These are phyloP conservation scores for Spathaspora girioi DNA, from an alignment of 805 yeast species.

Conservation along the genomic window DNA sequence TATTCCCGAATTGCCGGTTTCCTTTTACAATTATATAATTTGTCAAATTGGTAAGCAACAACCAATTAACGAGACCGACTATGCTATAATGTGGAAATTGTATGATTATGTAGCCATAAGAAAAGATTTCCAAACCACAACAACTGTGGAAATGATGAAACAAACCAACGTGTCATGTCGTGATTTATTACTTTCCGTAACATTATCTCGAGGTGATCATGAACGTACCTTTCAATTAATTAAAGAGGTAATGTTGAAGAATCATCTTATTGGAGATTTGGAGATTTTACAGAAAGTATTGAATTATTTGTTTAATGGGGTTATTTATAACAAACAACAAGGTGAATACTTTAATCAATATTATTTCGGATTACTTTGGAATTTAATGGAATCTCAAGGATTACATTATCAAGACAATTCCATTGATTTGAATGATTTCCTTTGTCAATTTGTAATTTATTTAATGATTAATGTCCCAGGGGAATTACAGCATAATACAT, in stretches of 20 bases:
- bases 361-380: conserved; percentile 30
- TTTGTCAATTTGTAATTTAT: conserved; percentile 26
- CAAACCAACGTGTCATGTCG: conserved; percentile 16
- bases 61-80: background rate
- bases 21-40: conserved; percentile 28
- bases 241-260: conserved; percentile 30
- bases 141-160: conserved; percentile 7
- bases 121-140: conserved; percentile 26
- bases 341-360: conserved; percentile 17
- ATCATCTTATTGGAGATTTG: conserved; percentile 27
- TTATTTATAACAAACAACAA: conserved; percentile 11
- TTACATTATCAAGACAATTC: conserved; percentile 16
- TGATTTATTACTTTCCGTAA: conserved; percentile 27
- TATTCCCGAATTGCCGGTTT: conserved; percentile 33
- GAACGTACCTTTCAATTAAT: conserved; percentile 31
- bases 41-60: conserved; percentile 14
- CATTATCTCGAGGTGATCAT: conserved; percentile 32
- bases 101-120: conserved; percentile 33
- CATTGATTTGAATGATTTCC: conserved; percentile 21
- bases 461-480: conserved; percentile 13
- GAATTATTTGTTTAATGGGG: conserved; percentile 26
- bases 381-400: conserved; percentile 32
- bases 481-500: conserved; percentile 3
- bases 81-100: conserved; percentile 23
- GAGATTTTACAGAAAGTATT: conserved; percentile 25